Evolutionary conservation across 768 basidiomycete species (phyloP), one percentile per base, ranked within the genome.

Genomic region (Pluteus cervinus): DNA sequence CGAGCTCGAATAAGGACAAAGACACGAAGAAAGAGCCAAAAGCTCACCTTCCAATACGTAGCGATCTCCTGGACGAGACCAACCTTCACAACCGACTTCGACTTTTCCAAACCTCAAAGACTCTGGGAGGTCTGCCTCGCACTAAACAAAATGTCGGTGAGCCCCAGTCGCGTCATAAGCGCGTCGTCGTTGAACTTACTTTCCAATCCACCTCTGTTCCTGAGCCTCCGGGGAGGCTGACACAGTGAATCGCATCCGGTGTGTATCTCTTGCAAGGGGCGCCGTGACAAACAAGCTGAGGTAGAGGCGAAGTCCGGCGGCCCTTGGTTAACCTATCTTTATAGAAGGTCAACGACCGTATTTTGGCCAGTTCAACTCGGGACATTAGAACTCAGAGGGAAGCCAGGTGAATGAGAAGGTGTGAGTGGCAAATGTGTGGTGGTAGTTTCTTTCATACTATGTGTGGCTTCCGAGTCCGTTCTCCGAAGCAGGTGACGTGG

Each of bases 161-260:
- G 43, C 20, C 36, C 17, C 11, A 22, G 17, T 7, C 31, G 4
- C 26, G 25, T n/a, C 8, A 14, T 16, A 25, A 32, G 42, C n/a
- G 17, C 9, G 12, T 16, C 17, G 24, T 16, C 18, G 39, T 30
- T 15, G 30, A 4, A 61, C 71, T 48, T 50, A 81, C 87, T 74
- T 86, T 88, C 93, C 93, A 97, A 51, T 94, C 90, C 3, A 93
- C 79, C 7, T 87, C 86, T 2, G 74, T 66, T 4, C 86, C 90
- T 42, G 63, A 60, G 3, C 86, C 86, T 25, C 92, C 88, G 12
- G 52, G 65, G 29, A 84, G 65, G 46, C 83, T 93, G 39, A 65
- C 66, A 60, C 93, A 97, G 47, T 86, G 79, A 23, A 97, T 81
- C 16, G 79, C 88, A 37, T 90, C 85, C 1, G 92, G 92, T 41